Conservation (phyloP, 2,329 filamentous ascomycete genomes). For the Aphanocladium album region DNA sequence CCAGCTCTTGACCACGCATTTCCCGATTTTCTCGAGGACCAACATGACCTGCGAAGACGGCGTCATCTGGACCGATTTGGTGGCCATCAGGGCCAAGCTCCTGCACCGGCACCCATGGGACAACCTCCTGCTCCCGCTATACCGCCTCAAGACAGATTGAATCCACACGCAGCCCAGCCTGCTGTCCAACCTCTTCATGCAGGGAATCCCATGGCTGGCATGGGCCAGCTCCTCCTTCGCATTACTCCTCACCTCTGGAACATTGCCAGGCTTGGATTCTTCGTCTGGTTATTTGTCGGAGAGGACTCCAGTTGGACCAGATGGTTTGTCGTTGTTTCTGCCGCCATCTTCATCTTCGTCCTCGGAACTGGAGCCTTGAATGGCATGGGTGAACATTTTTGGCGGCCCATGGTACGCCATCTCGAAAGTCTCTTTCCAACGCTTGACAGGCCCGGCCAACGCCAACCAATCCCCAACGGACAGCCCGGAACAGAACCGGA, state of each 20-base stretch:
- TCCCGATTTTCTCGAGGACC: background rate
- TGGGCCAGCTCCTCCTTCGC: slow-evolving; percentile 1
- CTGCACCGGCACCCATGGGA: background rate
- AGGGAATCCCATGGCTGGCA: background rate
- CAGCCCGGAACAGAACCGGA: slow-evolving; percentile 25
- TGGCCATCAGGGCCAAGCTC: background rate
- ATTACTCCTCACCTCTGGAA: slow-evolving; percentile 54
- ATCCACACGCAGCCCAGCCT: background rate
- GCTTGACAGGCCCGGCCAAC: slow-evolving; percentile 28
- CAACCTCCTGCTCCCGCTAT: background rate
- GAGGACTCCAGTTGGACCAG: slow-evolving; percentile 54
- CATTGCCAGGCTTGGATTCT: slow-evolving; percentile 50
- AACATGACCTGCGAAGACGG: background rate
- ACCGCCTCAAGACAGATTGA: background rate
- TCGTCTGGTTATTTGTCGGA: slow-evolving; percentile 62
- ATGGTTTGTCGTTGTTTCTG: slow-evolving; percentile 49
- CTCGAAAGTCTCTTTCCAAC: slow-evolving; percentile 54
- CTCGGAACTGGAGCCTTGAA: slow-evolving; percentile 56
- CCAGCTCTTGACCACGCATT: background rate
- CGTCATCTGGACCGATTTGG: background rate
- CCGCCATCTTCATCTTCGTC: slow-evolving; percentile 53
- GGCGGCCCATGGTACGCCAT: slow-evolving; percentile 53
- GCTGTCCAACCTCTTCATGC: background rate
- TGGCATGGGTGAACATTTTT: slow-evolving; percentile 48
- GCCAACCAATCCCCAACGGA: slow-evolving; percentile 26